Conservation (phyloP, 495 filamentous ascomycete genomes). For the Tuber indicum region DNA sequence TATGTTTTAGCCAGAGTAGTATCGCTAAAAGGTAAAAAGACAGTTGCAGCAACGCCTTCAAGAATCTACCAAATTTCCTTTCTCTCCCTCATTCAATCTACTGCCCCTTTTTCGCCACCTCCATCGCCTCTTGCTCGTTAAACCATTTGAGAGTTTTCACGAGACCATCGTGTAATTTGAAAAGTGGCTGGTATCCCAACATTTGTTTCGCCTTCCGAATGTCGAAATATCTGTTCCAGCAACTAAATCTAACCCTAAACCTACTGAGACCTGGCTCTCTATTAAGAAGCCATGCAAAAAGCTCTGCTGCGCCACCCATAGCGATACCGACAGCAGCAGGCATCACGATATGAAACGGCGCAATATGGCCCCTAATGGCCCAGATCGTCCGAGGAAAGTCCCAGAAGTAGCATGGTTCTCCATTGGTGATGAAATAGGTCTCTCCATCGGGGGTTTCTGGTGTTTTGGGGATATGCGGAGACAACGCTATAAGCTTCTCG, state of each 20-base stretch:
- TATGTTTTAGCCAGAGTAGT: neutral
- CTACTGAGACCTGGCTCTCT: slow-evolving; percentile 70
- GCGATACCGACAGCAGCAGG: slow-evolving; percentile 56
- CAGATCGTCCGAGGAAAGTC: slow-evolving; percentile 77
- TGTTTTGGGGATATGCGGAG: slow-evolving; percentile 52
- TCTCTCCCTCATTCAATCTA: slow-evolving; percentile 9
- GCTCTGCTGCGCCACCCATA: slow-evolving; percentile 65
- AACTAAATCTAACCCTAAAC: slow-evolving; percentile 65
- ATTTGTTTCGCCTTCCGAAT: slow-evolving; percentile 75
- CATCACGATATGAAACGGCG: slow-evolving; percentile 59
- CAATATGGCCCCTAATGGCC: slow-evolving; percentile 60
- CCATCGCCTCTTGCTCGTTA: slow-evolving; percentile 51
- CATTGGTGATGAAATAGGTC: slow-evolving; percentile 93
- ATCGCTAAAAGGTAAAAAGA: neutral
- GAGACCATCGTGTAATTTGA: slow-evolving; percentile 69
- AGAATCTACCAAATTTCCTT: neutral
- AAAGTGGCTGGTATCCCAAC: slow-evolving; percentile 67
- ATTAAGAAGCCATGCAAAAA: slow-evolving; percentile 58
- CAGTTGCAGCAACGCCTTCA: neutral
- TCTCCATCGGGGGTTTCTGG: slow-evolving; percentile 83
- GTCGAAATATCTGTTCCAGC: slow-evolving; percentile 80
- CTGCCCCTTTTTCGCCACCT: slow-evolving; percentile 40
- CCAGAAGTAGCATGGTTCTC: slow-evolving; percentile 90
- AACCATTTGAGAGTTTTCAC: slow-evolving; percentile 61
- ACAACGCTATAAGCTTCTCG: slow-evolving; percentile 59